Evolutionary conservation across 768 basidiomycete genomes (phyloP).

Genomic region (Tylopilus balloui): DNA sequence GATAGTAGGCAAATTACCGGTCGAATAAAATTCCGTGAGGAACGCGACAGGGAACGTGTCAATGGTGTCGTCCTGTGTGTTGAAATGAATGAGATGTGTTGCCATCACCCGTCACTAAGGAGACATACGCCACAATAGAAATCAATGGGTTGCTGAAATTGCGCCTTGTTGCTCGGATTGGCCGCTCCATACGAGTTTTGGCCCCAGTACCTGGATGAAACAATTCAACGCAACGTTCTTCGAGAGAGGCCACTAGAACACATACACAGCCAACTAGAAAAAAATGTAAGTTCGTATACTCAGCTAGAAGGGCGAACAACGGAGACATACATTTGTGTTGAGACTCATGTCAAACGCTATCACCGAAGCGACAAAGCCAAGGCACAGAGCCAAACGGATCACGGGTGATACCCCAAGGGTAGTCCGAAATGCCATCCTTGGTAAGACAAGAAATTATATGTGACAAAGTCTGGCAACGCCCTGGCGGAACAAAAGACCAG

Average conservation of each 20-base stretch:
- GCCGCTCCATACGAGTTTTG: constrained; percentile 35
- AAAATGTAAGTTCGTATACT: neutral
- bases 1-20: constrained; percentile 54
- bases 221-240: neutral
- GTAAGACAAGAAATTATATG: neutral
- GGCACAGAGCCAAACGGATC: constrained; percentile 13
- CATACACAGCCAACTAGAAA: constrained; percentile 26
- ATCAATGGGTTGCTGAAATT: constrained; percentile 30
- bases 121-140: constrained; percentile 29
- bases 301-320: neutral
- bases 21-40: constrained; percentile 54
- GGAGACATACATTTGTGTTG: constrained; percentile 23
- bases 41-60: constrained; percentile 62
- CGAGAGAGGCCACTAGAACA: neutral
- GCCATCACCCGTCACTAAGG: neutral
- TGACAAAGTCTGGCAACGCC: neutral
- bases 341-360: constrained; percentile 26
- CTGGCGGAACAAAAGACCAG: neutral
- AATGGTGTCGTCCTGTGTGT: constrained; percentile 47
- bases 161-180: constrained; percentile 19
- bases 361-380: constrained; percentile 11
- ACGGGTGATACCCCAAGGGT: neutral
- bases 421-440: constrained; percentile 11
- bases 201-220: constrained; percentile 30
- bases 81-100: neutral